These are phyloP conservation scores for Colletotrichum aenigma DNA, from an alignment of 2,329 filamentous ascomycete genomes.

Conservation along the genomic window DNA sequence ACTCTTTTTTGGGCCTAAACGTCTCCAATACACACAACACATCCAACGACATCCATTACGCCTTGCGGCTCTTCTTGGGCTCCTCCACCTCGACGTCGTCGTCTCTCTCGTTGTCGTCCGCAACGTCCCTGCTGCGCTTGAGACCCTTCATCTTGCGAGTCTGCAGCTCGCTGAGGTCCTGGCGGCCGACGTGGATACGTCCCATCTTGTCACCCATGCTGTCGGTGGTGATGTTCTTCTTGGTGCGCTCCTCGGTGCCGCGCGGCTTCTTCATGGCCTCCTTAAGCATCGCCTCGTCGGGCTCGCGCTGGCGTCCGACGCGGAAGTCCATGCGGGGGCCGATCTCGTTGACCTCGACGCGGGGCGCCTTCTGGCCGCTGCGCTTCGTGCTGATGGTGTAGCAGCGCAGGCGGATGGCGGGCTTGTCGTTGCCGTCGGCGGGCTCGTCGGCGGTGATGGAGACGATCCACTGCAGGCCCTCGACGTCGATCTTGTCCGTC, in stretches of 20 bases:
- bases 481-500: constrained; percentile 85
- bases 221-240: constrained; percentile 97
- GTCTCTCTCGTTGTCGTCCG: constrained; percentile 53
- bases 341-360: constrained; percentile 94
- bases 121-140: constrained; percentile 76
- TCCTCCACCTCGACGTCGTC: constrained; percentile 48
- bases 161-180: constrained; percentile 87
- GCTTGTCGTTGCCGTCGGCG: constrained; percentile 49
- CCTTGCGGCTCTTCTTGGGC: constrained; percentile 21
- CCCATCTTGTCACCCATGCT: constrained; percentile 95
- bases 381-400: constrained; percentile 88
- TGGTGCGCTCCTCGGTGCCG: constrained; percentile 75
- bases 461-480: constrained; percentile 91
- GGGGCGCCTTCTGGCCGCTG: constrained; percentile 83
- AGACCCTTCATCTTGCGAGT: constrained; percentile 99
- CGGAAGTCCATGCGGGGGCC: constrained; percentile 93
- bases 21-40: background rate
- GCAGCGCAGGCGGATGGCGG: constrained; percentile 71
- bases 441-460: constrained; percentile 77
- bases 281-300: constrained; percentile 82
- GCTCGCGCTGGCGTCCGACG: constrained; percentile 78
- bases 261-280: constrained; percentile 88
- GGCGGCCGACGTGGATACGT: constrained; percentile 87
- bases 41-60: background rate
- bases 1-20: background rate